A percentile compares a stretch with the other conserved stretches of the same genome.
Conservation (phyloP, 2,329 filamentous ascomycete species). For the Byssochlamys sp. region DNA sequence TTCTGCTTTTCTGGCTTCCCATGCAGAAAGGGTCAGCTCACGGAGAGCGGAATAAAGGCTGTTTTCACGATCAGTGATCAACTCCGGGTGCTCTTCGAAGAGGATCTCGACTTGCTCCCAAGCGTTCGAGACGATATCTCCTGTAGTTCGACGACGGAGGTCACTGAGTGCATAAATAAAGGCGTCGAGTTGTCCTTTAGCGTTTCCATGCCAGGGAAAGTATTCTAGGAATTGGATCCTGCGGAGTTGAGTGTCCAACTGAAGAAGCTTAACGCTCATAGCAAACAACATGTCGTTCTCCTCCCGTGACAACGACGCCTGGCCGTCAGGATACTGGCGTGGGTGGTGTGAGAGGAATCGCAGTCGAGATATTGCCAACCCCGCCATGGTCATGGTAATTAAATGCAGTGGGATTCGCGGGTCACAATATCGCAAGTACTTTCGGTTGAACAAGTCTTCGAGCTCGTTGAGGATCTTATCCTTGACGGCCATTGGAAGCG, state of each 20-base stretch:
- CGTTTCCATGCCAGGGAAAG: conserved; percentile 5
- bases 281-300: conserved; percentile 6
- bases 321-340: conserved; percentile 3
- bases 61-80: conserved; percentile 4
- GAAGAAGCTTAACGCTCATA: conserved; percentile 1
- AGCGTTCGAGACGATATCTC: conserved; percentile 4
- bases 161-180: conserved; percentile 5
- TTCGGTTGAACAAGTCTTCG: conserved; percentile 3
- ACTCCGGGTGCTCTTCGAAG: conserved; percentile 4
- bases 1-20: conserved; percentile 3
- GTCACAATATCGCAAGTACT: conserved; percentile 6
- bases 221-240: conserved; percentile 5
- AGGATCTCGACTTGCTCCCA: conserved; percentile 7
- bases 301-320: conserved; percentile 1
- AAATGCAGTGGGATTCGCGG: conserved; percentile 5
- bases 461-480: conserved; percentile 3
- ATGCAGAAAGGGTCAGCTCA: conserved; percentile 6
- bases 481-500: conserved; percentile 1
- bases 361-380: conserved; percentile 3
- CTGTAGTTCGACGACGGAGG: conserved; percentile 2
- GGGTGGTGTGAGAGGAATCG: conserved; percentile 6
- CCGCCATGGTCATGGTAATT: conserved; percentile 5
- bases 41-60: conserved; percentile 4
- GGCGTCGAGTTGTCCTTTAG: conserved; percentile 5
- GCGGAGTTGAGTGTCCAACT: conserved; percentile 3